Percentiles rank a stretch among this genome's conserved stretches.
Evolutionary conservation across 345 rosid species (phyloP).

Genomic region (Populus alba): DNA sequence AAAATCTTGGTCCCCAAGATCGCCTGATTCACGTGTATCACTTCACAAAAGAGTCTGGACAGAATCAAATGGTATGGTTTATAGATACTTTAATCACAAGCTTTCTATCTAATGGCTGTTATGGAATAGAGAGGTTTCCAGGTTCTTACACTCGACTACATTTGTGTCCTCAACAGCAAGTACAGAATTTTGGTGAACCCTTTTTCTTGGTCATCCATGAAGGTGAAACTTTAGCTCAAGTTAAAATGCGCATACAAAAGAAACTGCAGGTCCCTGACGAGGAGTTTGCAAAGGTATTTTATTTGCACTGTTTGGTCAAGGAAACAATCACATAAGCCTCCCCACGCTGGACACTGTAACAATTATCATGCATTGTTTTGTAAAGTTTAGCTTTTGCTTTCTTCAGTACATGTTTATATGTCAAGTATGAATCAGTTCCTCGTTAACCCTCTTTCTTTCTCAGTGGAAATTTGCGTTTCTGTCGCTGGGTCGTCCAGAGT

Average conservation of each 20-base stretch:
- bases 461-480: constrained; percentile 97
- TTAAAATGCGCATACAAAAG: constrained; percentile 81
- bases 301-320: not conserved
- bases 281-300: constrained; percentile 84
- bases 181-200: constrained; percentile 94
- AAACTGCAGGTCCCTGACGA: constrained; percentile 90
- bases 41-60: constrained; percentile 75
- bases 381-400: not conserved
- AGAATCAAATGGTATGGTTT: constrained; percentile 56
- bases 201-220: constrained; percentile 92
- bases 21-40: constrained; percentile 93
- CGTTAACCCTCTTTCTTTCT: not conserved
- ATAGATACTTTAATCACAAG: not conserved
- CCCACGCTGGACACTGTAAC: too few relatives aligned
- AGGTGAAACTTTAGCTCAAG: constrained; percentile 80
- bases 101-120: not conserved
- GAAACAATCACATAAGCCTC: not conserved
- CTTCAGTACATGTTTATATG: not conserved
- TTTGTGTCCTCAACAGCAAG: constrained; percentile 49
- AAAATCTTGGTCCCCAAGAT: constrained; percentile 81
- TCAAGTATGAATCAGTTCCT: not conserved
- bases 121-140: not conserved
- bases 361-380: not conserved
- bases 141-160: not conserved
- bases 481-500: constrained; percentile 87